Percentiles rank a stretch among this genome's conserved stretches.
These are phyloP conservation scores for Fusarium sacchari DNA, from an alignment of 2,329 filamentous ascomycete species.

Conservation along the genomic window DNA sequence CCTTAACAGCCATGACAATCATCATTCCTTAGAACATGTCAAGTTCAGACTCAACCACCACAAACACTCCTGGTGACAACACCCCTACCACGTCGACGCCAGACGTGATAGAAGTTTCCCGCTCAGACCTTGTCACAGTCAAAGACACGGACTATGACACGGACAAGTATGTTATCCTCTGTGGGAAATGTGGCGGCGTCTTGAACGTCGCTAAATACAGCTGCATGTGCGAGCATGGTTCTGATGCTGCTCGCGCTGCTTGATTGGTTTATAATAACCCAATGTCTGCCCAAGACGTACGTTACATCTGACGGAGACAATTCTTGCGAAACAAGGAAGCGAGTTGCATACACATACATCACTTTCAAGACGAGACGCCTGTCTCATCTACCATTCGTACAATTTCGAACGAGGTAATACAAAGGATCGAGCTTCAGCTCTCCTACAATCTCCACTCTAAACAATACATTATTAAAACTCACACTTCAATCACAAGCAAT, in stretches of 20 bases:
- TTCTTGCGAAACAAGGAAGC: background rate
- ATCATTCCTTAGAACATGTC: slow-evolving; percentile 13
- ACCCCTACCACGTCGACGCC: slow-evolving; percentile 3
- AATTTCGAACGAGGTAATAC: background rate
- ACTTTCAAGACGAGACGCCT: background rate
- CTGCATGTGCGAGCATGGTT: slow-evolving; percentile 15
- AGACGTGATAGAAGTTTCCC: slow-evolving; percentile 20
- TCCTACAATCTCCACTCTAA: background rate
- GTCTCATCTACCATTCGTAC: background rate
- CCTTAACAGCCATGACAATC: background rate
- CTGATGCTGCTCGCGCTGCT: slow-evolving; percentile 21
- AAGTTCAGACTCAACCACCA: background rate
- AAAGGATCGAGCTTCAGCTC: background rate
- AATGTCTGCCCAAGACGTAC: background rate
- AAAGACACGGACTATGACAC: slow-evolving; percentile 16
- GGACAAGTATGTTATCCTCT: slow-evolving; percentile 11
- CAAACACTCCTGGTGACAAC: background rate
- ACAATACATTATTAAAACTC: background rate
- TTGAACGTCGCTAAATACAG: slow-evolving; percentile 14
- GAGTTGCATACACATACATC: background rate
- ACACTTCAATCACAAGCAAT: background rate
- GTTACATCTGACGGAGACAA: too few relatives aligned
- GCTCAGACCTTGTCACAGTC: slow-evolving; percentile 13
- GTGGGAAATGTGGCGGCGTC: slow-evolving; percentile 23
- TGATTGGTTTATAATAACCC: background rate